phyloP scores from a whole-genome alignment of 2,329 filamentous ascomycete species.

The Rutstroemia sp. region DNA sequence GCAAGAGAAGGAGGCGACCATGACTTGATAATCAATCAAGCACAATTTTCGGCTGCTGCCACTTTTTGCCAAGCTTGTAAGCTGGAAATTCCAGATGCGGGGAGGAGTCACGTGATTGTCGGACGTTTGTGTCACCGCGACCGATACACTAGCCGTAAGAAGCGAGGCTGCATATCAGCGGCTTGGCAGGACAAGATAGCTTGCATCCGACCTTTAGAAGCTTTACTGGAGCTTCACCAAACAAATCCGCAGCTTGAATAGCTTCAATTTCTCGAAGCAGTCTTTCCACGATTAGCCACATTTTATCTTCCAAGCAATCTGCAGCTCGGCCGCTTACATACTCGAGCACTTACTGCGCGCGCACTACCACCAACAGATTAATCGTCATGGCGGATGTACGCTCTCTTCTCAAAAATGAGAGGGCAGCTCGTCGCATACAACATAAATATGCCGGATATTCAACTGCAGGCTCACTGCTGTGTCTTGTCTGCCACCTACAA shows the following conservation, averaged over 20 bases:
- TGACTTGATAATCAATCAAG: background rate
- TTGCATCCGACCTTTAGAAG: too few relatives aligned
- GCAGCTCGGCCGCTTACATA: background rate
- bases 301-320: background rate
- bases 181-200: background rate
- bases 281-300: background rate
- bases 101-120: background rate
- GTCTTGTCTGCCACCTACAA: conserved; percentile 56
- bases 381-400: conserved; percentile 67
- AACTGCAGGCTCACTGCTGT: conserved; percentile 58
- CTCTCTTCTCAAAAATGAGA: conserved; percentile 70
- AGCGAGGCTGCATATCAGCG: background rate
- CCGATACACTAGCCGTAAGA: background rate
- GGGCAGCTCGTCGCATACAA: conserved; percentile 64
- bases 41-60: background rate
- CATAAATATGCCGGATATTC: conserved; percentile 64
- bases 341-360: background rate
- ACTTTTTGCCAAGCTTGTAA: background rate
- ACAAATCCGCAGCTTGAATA: background rate
- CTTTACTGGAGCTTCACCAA: background rate
- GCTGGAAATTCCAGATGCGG: background rate
- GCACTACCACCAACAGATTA: background rate
- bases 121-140: background rate
- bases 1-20: background rate
- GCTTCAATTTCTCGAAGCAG: background rate